A percentile compares a stretch with the other conserved stretches of the same genome.
Evolutionary conservation across 1,284 basidiomycete genomes (phyloP).

Genomic region (Microbotryum saponariae): DNA sequence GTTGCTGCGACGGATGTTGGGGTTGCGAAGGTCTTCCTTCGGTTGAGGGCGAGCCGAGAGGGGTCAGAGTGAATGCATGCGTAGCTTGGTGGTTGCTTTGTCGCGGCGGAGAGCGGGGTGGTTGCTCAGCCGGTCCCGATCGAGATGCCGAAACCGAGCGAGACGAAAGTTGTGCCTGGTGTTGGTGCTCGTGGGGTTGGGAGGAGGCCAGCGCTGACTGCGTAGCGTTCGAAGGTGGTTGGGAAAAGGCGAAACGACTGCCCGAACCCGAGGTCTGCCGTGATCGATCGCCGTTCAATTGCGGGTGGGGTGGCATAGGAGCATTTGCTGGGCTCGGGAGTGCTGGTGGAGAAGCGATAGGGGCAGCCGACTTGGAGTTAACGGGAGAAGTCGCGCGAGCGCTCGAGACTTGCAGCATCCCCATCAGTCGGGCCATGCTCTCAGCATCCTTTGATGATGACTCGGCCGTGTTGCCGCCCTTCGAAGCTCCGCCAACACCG

Average conservation of each 20-base stretch:
- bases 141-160: no score
- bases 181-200: not conserved
- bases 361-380: not conserved
- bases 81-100: no score
- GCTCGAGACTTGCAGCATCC: slow-evolving; percentile 30
- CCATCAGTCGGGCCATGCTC: slow-evolving; percentile 26
- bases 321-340: not conserved
- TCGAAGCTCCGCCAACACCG: not conserved
- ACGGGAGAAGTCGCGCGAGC: slow-evolving; percentile 5
- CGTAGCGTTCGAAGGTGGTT: not conserved
- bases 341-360: not conserved
- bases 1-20: not conserved
- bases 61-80: no score
- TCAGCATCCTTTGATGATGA: slow-evolving; percentile 28
- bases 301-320: not conserved
- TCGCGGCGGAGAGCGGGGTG: no score
- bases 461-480: not conserved
- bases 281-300: not conserved
- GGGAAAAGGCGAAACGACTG: slow-evolving; percentile 3
- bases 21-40: not conserved
- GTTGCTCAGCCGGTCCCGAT: no score
- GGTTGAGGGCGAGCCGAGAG: no score
- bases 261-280: not conserved
- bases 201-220: not conserved
- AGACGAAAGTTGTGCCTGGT: not conserved